Evolutionary conservation across 78 protist species (phyloP).

Genomic region (Planoprotostelium fungivorum): DNA sequence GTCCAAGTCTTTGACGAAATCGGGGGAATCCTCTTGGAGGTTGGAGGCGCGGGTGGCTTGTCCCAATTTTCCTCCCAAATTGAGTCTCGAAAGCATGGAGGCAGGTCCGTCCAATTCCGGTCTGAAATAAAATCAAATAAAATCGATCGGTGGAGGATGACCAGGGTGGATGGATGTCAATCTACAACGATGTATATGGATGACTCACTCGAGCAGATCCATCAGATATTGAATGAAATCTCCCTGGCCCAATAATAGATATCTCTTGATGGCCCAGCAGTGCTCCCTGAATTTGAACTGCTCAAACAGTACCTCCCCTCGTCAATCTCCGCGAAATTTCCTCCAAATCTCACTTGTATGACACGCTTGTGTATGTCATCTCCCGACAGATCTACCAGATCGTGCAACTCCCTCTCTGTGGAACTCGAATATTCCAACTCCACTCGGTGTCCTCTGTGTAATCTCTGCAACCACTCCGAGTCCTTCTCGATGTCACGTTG

Average conservation of each 20-base stretch:
- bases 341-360: background rate
- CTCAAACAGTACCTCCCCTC: slow-evolving; percentile 23
- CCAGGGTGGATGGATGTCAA: too few relatives aligned
- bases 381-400: background rate
- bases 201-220: slow-evolving; percentile 41
- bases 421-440: background rate
- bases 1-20: slow-evolving; percentile 40
- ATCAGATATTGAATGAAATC: slow-evolving; percentile 74
- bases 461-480: background rate
- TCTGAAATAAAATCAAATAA: background rate
- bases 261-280: slow-evolving; percentile 40
- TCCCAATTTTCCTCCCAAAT: slow-evolving; percentile 38
- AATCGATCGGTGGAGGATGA: background rate
- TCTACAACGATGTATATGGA: background rate
- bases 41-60: slow-evolving; percentile 44
- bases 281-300: slow-evolving; percentile 48
- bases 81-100: slow-evolving; percentile 27
- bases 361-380: background rate
- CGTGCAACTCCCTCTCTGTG: background rate
- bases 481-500: slow-evolving; percentile 7
- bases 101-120: slow-evolving; percentile 46
- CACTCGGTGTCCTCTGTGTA: background rate
- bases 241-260: slow-evolving; percentile 77
- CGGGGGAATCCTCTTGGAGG: slow-evolving; percentile 28
- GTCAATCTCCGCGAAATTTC: slow-evolving; percentile 13